Evolutionary conservation across 75 land plant genomes (phyloP).

Genomic region (Sequoiadendron giganteum): DNA sequence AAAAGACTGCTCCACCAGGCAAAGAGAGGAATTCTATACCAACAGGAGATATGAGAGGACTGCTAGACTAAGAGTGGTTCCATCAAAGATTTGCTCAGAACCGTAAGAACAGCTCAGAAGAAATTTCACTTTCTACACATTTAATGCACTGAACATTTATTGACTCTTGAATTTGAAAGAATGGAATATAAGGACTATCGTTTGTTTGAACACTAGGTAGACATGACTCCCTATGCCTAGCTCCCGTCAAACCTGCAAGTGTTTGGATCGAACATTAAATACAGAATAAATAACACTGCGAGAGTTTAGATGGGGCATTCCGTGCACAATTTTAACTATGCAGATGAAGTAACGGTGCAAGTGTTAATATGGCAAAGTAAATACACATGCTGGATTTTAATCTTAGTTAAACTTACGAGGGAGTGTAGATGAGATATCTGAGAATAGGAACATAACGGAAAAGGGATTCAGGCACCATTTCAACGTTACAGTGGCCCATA

Average conservation of each 20-base stretch:
- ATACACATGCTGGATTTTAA: too few relatives aligned
- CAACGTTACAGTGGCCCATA: conserved; percentile 44
- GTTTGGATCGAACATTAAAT: too few relatives aligned
- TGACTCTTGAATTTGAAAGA: background rate
- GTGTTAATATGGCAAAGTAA: background rate
- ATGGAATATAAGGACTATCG: background rate
- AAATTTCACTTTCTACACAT: too few relatives aligned
- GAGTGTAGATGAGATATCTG: conserved; percentile 42
- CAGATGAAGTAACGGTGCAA: background rate
- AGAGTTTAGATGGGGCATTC: background rate
- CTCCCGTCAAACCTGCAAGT: background rate
- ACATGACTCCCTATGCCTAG: background rate
- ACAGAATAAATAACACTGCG: too few relatives aligned
- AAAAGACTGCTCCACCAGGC: too few relatives aligned
- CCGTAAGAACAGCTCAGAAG: too few relatives aligned
- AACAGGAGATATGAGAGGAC: too few relatives aligned
- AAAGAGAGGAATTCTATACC: too few relatives aligned
- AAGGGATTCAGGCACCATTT: conserved; percentile 26
- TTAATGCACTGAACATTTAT: background rate
- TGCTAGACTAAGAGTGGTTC: background rate
- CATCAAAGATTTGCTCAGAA: background rate
- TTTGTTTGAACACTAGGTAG: too few relatives aligned
- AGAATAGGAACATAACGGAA: conserved; percentile 27
- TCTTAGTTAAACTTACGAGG: conserved; percentile 29
- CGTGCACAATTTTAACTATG: background rate